phyloP scores from a whole-genome alignment of 2,329 filamentous ascomycete genomes.

The Pseudogymnoascus sp. region DNA sequence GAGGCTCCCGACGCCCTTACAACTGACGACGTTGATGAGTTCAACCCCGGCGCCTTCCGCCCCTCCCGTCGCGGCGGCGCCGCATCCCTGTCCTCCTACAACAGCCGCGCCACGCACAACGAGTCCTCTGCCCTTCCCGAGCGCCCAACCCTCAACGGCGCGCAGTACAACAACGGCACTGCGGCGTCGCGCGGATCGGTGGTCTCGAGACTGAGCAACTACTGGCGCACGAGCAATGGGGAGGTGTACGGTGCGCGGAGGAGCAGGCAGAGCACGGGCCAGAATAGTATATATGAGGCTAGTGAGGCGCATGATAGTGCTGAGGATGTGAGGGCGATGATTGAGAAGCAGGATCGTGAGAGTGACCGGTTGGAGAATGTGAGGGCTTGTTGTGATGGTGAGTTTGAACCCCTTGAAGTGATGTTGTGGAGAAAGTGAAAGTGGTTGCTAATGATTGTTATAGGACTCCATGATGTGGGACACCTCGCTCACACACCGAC shows the following conservation, averaged over 20 bases:
- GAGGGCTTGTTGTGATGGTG: slow-evolving; percentile 93
- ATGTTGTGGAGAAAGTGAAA: slow-evolving; percentile 11
- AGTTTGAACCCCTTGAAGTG: slow-evolving; percentile 31
- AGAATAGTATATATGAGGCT: slow-evolving; percentile 41
- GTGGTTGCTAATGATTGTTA: slow-evolving; percentile 6
- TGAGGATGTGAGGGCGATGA: slow-evolving; percentile 72
- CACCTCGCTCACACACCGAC: slow-evolving; percentile 28
- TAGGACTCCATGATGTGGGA: slow-evolving; percentile 44
- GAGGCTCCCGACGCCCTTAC: slow-evolving; percentile 44
- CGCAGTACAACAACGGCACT: slow-evolving; percentile 22
- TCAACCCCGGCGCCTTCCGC: slow-evolving; percentile 53
- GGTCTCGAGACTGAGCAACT: slow-evolving; percentile 51
- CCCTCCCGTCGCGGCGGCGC: slow-evolving; percentile 43
- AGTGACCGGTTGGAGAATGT: slow-evolving; percentile 86
- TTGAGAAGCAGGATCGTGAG: slow-evolving; percentile 70
- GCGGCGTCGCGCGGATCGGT: slow-evolving; percentile 24
- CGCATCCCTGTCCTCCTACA: slow-evolving; percentile 70
- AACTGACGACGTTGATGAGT: slow-evolving; percentile 62
- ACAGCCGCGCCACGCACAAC: slow-evolving; percentile 62
- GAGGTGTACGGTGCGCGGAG: slow-evolving; percentile 42
- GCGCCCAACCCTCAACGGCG: slow-evolving; percentile 36
- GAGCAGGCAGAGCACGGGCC: slow-evolving; percentile 40
- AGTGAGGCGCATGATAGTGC: slow-evolving; percentile 65
- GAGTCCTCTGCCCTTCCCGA: slow-evolving; percentile 44
- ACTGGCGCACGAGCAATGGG: slow-evolving; percentile 34